These are phyloP conservation scores for Phalaenopsis equestris DNA, from an alignment of 106 monocot species.

Conservation along the genomic window DNA sequence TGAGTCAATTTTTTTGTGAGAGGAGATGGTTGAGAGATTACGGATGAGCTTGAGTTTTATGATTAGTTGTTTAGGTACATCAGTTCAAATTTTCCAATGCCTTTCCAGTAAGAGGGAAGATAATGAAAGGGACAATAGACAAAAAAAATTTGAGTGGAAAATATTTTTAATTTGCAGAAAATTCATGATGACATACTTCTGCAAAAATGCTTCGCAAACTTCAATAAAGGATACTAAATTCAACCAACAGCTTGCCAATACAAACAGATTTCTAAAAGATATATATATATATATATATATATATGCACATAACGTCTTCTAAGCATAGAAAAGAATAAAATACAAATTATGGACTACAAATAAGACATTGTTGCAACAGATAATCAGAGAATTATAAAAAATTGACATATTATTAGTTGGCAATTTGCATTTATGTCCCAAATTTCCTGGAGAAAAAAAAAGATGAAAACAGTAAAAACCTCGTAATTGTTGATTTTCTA, in stretches of 20 bases:
- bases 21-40: background rate
- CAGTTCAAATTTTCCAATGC: background rate
- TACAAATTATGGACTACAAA: background rate
- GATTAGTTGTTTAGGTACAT: background rate
- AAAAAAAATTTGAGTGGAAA: background rate
- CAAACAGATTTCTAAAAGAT: background rate
- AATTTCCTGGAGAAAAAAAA: background rate
- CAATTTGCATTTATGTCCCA: background rate
- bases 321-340: background rate
- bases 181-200: background rate
- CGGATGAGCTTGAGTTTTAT: background rate
- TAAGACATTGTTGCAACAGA: background rate
- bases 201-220: background rate
- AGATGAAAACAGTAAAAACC: conserved; percentile 14
- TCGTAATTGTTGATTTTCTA: conserved; percentile 19
- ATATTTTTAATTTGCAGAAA: background rate
- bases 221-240: background rate
- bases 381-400: background rate
- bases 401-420: background rate
- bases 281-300: background rate
- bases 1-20: background rate
- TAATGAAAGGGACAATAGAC: background rate
- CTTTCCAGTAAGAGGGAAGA: background rate
- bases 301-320: background rate
- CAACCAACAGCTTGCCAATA: background rate